These are phyloP conservation scores for Streptanthus diversifolius DNA, from an alignment of 345 rosid species.

Conservation along the genomic window DNA sequence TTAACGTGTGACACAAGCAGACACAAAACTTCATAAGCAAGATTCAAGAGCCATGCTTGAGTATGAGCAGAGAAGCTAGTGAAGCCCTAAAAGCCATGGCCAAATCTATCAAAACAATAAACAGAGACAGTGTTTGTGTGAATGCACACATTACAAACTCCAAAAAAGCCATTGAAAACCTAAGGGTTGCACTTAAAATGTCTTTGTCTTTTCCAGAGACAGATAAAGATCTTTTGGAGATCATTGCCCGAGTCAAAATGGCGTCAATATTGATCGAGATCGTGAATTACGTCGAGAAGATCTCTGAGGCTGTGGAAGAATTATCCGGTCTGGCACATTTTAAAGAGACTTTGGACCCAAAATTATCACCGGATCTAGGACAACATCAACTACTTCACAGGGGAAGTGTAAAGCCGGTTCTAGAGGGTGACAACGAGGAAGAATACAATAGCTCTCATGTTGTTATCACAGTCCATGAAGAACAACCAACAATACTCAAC, in stretches of 20 bases:
- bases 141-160: constrained; percentile 47
- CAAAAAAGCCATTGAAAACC: constrained; percentile 42
- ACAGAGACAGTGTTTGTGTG: constrained; percentile 33
- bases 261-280: constrained; percentile 56
- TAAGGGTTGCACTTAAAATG: constrained; percentile 42
- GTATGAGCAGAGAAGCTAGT: constrained; percentile 47
- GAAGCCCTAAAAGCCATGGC: constrained; percentile 57
- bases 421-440: constrained; percentile 30
- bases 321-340: constrained; percentile 56
- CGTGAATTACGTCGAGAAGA: constrained; percentile 45
- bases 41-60: constrained; percentile 47
- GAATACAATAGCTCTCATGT: constrained; percentile 25
- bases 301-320: constrained; percentile 50
- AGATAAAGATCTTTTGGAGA: constrained; percentile 39
- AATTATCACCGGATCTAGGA: constrained; percentile 41
- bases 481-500: constrained; percentile 14
- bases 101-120: constrained; percentile 53
- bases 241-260: constrained; percentile 53
- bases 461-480: constrained; percentile 40
- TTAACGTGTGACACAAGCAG: constrained; percentile 37
- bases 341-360: constrained; percentile 35
- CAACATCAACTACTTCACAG: constrained; percentile 47
- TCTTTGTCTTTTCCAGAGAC: constrained; percentile 28
- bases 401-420: constrained; percentile 53
- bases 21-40: constrained; percentile 36